phyloP scores from a whole-genome alignment of 2,329 filamentous ascomycete genomes.

The Blumeriella jaapii region DNA sequence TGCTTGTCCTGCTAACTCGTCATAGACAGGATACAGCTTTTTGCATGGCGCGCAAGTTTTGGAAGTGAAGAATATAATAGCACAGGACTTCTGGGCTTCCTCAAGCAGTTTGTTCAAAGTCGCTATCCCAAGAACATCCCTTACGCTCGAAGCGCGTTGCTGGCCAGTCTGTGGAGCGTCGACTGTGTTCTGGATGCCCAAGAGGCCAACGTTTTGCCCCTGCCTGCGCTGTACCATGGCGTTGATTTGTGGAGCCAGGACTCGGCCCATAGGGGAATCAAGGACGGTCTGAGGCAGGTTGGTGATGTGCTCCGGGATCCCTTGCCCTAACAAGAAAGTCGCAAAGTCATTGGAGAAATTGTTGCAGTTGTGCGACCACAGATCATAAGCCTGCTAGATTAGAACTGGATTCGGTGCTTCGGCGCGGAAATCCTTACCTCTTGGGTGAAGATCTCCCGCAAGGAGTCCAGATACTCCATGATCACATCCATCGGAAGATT shows the following conservation, averaged over 20 bases:
- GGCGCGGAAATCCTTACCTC: constrained; percentile 38
- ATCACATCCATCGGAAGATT: constrained; percentile 71
- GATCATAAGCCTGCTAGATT: constrained; percentile 56
- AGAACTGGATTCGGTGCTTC: not conserved
- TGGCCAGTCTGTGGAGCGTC: constrained; percentile 12
- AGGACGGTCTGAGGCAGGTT: constrained; percentile 79
- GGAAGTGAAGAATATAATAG: constrained; percentile 86
- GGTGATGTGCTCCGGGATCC: constrained; percentile 78
- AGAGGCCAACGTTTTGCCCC: constrained; percentile 32
- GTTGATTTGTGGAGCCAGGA: constrained; percentile 70
- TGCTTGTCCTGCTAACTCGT: constrained; percentile 65
- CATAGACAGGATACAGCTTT: constrained; percentile 68
- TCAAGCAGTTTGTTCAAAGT: constrained; percentile 51
- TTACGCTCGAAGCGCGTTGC: constrained; percentile 38
- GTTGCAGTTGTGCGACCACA: constrained; percentile 91
- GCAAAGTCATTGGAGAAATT: constrained; percentile 92
- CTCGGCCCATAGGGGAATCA: constrained; percentile 75
- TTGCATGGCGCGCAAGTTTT: constrained; percentile 79
- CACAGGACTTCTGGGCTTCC: constrained; percentile 53
- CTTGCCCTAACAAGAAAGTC: constrained; percentile 78
- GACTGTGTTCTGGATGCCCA: constrained; percentile 19
- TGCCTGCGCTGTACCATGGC: constrained; percentile 47
- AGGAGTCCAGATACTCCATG: constrained; percentile 74
- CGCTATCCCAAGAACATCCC: constrained; percentile 44
- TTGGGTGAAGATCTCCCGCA: constrained; percentile 71